phyloP scores from a whole-genome alignment of 2,329 filamentous ascomycete species.

The Colletotrichum acutatum region DNA sequence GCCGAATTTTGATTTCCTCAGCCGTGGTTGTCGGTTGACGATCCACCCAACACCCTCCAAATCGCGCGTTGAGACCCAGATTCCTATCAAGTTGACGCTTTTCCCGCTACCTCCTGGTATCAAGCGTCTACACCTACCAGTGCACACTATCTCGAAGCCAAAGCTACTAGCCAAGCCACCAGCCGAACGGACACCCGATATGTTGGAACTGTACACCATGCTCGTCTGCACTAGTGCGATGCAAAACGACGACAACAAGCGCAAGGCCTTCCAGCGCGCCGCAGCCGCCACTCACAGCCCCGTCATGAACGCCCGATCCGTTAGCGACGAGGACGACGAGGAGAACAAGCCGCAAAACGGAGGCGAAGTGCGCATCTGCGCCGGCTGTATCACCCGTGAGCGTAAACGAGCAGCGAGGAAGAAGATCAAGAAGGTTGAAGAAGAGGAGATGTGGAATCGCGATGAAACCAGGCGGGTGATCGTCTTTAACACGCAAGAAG shows the following conservation, averaged over 20 bases:
- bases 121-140: conserved; percentile 85
- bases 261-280: conserved; percentile 74
- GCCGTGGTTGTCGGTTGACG: conserved; percentile 57
- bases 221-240: conserved; percentile 95
- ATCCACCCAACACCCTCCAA: conserved; percentile 79
- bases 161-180: conserved; percentile 84
- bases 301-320: conserved; percentile 38
- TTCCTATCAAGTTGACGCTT: conserved; percentile 85
- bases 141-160: conserved; percentile 92
- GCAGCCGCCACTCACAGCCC: conserved; percentile 54
- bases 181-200: conserved; percentile 75
- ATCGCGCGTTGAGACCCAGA: conserved; percentile 96
- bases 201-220: conserved; percentile 81
- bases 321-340: conserved; percentile 65
- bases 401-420: conserved; percentile 91
- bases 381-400: conserved; percentile 91
- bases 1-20: conserved; percentile 44
- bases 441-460: conserved; percentile 87
- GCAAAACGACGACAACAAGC: conserved; percentile 73
- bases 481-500: conserved; percentile 90
- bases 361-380: conserved; percentile 92
- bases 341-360: conserved; percentile 83
- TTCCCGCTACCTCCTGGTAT: conserved; percentile 80
- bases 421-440: conserved; percentile 92
- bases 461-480: conserved; percentile 85